A percentile compares a stretch with the other conserved stretches of the same genome.
These are phyloP conservation scores for Musa beccarii DNA, from an alignment of 176 grass and related monocot genomes.

Conservation along the genomic window DNA sequence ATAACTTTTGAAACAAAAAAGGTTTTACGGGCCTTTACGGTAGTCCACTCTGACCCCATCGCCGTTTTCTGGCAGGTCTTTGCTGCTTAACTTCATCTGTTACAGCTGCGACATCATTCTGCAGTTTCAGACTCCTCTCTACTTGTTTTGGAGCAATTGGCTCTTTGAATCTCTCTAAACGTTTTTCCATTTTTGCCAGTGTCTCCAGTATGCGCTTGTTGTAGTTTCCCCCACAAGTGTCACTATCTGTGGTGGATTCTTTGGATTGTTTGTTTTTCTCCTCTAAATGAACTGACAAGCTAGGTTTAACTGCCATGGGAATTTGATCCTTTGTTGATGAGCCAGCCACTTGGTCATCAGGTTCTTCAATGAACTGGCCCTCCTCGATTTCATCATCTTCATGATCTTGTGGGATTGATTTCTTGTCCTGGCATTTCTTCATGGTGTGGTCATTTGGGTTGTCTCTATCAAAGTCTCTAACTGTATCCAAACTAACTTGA, in stretches of 20 bases:
- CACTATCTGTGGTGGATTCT: slow-evolving; percentile 17
- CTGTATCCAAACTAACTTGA: not conserved
- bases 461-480: not conserved
- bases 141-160: slow-evolving; percentile 26
- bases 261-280: slow-evolving; percentile 11
- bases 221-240: slow-evolving; percentile 24
- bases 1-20: not conserved
- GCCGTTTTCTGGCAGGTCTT: slow-evolving; percentile 63
- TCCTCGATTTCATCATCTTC: slow-evolving; percentile 54
- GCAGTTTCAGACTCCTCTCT: slow-evolving; percentile 16
- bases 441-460: not conserved
- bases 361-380: slow-evolving; percentile 47
- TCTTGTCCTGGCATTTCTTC: slow-evolving; percentile 3
- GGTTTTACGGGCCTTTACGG: not conserved
- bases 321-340: slow-evolving; percentile 23
- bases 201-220: slow-evolving; percentile 40
- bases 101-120: slow-evolving; percentile 10
- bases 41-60: slow-evolving; percentile 29
- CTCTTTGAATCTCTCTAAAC: slow-evolving; percentile 77
- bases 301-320: slow-evolving; percentile 26
- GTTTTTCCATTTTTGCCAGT: slow-evolving; percentile 77
- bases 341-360: slow-evolving; percentile 14
- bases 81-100: slow-evolving; percentile 43
- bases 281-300: slow-evolving; percentile 5
- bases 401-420: slow-evolving; percentile 15